phyloP scores from a whole-genome alignment of 129 eudicot species.

The Helianthus tuberosus region DNA sequence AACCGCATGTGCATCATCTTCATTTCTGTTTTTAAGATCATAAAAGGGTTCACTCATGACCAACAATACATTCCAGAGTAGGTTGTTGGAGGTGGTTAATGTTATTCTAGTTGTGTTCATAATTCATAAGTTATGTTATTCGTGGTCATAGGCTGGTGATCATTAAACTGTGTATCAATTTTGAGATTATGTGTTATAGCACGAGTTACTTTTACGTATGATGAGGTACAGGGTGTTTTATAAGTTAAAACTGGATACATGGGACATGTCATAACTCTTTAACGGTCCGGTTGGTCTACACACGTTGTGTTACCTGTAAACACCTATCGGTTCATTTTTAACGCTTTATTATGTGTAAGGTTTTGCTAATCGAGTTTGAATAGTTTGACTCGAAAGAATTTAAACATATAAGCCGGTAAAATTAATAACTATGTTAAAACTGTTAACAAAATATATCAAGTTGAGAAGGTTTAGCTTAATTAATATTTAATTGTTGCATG shows the following conservation, averaged over 20 bases:
- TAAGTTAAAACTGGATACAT: not conserved
- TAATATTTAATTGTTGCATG: not conserved
- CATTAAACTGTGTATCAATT: constrained; percentile 15
- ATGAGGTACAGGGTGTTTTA: not conserved
- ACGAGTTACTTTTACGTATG: not conserved
- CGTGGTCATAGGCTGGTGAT: constrained; percentile 9
- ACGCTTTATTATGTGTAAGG: too few relatives aligned
- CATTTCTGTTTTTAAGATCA: constrained; percentile 38
- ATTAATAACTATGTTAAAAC: too few relatives aligned
- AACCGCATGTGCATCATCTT: constrained; percentile 37
- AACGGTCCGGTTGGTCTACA: not conserved
- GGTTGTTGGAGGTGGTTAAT: constrained; percentile 8
- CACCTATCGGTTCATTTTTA: too few relatives aligned
- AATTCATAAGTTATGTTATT: constrained; percentile 24
- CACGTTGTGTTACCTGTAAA: not conserved
- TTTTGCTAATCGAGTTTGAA: too few relatives aligned
- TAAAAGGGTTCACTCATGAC: constrained; percentile 17
- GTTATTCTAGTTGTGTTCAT: constrained; percentile 28
- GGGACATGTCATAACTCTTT: not conserved
- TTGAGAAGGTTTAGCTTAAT: not conserved
- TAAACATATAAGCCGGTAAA: too few relatives aligned
- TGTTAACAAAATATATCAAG: too few relatives aligned
- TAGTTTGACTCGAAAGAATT: too few relatives aligned
- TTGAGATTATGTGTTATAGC: constrained; percentile 21
- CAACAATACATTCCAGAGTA: constrained; percentile 7